Base-by-base conservation (phyloP, 2,329 filamentous ascomycete genomes). In the Paracorniculantispora psalliotae region DNA sequence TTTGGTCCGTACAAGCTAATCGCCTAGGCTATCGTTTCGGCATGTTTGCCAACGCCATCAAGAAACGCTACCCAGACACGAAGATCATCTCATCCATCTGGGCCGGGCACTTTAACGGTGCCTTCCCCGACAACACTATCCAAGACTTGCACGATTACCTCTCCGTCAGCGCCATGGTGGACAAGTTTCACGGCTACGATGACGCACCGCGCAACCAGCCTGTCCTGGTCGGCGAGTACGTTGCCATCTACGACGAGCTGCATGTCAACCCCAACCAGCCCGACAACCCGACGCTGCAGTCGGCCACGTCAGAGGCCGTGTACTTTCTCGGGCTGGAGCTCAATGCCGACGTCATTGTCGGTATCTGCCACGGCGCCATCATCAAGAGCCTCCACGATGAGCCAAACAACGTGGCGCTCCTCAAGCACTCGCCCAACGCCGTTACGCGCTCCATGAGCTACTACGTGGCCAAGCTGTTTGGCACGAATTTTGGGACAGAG, bases 261-360 rank as follows among this genome's bases (percentile, higher is more conserved):
- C 41, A 44, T 15, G 21, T 23, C 56, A 71, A 72, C 52, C 68
- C 69, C 43, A 67, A 68, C 21, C 17, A 56, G 15, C 2, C 76
- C 81, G 19, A 73, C 21, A 44, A 44, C 21, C 41, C 41, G 7
- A 44, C 41, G 17, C 41, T 44, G 17, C 41, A 44, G 21, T 44
- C 41, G 21, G 41, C 41, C 17, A 44, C 41, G 5, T 44, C 74
- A 17, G 80, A 84, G 63, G 81, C 79, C 17, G 73, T 83, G n/a
- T 82, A 77, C 63, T 69, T 81, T 13, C 69, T 83, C 55, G 80
- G 79, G 35, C 75, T 76, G n/a, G 80, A 83, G 70, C 72, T 79
- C 75, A 77, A 62, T 44, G 41, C 41, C 17, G 41, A 44, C 21
- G 41, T 44, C 17, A 44, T 44, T 44, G 41, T 44, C 7, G 41